These are phyloP conservation scores for Balamuthia mandrillaris DNA, from an alignment of 208 protist species.

Conservation along the genomic window DNA sequence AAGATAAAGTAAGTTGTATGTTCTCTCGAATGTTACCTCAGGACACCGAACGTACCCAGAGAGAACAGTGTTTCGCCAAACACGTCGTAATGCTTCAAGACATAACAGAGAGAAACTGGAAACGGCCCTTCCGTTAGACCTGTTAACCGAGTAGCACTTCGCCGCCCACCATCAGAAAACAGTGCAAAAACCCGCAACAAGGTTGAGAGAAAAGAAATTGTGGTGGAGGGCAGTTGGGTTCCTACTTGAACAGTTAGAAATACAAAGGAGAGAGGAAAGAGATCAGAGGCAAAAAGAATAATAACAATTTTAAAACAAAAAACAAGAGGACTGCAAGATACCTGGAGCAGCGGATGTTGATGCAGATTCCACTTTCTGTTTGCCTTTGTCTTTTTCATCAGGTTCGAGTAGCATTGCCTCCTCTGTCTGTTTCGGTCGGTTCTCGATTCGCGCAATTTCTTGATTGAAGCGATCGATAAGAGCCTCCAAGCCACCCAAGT, in stretches of 20 bases:
- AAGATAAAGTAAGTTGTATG: not conserved
- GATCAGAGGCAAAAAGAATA: no score
- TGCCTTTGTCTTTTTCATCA: not conserved
- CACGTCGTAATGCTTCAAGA: conserved; percentile 9
- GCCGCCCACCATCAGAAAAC: not conserved
- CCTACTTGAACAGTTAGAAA: no score
- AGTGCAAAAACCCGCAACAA: conserved; percentile 19
- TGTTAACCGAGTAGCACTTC: not conserved
- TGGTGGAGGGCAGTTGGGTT: no score
- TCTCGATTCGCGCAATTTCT: not conserved
- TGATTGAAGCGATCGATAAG: conserved; percentile 26
- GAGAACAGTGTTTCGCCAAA: conserved; percentile 34
- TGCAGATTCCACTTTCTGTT: not conserved
- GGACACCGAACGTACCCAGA: not conserved
- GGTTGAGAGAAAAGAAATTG: no score
- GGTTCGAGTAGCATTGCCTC: not conserved
- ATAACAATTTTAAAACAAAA: no score
- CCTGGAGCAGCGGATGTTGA: no score
- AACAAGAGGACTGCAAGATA: no score
- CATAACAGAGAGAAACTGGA: not conserved
- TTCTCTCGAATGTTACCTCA: no score
- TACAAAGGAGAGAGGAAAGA: no score
- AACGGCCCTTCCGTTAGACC: conserved; percentile 12
- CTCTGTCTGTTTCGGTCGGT: not conserved
- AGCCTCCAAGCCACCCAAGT: conserved; percentile 18